phyloP scores from a whole-genome alignment of 768 basidiomycete genomes.

The Calocera cornea region DNA sequence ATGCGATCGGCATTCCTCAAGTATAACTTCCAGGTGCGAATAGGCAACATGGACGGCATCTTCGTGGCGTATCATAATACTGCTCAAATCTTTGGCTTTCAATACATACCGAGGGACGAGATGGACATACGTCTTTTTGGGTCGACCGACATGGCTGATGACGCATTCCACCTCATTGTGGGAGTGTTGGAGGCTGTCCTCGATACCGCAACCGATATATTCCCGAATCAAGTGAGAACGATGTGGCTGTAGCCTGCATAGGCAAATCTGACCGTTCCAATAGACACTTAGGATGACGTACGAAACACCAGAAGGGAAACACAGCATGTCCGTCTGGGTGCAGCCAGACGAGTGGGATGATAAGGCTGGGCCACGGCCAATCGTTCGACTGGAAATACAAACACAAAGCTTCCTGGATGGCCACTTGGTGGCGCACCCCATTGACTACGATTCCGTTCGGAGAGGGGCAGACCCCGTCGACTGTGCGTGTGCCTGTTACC shows the following conservation, averaged over 20 bases:
- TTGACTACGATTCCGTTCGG: background rate
- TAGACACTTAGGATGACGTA: slow-evolving; percentile 49
- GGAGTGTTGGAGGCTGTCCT: slow-evolving; percentile 53
- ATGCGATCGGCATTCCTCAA: slow-evolving; percentile 89
- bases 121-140: slow-evolving; percentile 81
- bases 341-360: slow-evolving; percentile 34
- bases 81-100: slow-evolving; percentile 77
- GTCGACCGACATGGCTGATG: slow-evolving; percentile 42
- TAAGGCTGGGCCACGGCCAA: slow-evolving; percentile 9
- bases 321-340: slow-evolving; percentile 49
- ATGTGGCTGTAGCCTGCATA: background rate
- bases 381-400: slow-evolving; percentile 7
- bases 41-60: slow-evolving; percentile 94
- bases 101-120: slow-evolving; percentile 74
- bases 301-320: slow-evolving; percentile 36
- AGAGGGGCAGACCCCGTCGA: background rate
- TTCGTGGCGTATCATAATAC: slow-evolving; percentile 83
- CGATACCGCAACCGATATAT: slow-evolving; percentile 42
- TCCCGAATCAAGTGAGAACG: slow-evolving; percentile 50
- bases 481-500: background rate
- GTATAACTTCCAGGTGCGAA: slow-evolving; percentile 88
- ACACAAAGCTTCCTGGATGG: background rate
- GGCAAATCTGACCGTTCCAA: slow-evolving; percentile 3
- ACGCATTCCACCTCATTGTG: slow-evolving; percentile 64
- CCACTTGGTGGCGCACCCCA: background rate